phyloP scores from a whole-genome alignment of 768 basidiomycete species.

The Suillus hirtellus region DNA sequence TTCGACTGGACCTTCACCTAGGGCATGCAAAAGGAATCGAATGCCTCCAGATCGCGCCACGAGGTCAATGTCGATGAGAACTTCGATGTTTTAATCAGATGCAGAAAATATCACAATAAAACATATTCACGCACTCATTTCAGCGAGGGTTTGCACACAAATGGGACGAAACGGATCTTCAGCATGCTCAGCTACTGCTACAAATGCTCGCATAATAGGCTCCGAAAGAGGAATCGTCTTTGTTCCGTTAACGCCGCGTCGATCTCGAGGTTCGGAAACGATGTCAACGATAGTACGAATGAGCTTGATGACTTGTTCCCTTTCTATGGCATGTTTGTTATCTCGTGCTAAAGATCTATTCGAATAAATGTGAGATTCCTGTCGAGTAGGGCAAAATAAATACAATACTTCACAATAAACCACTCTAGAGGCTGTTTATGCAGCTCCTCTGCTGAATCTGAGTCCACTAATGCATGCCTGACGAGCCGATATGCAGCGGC shows the following conservation, averaged over 20 bases:
- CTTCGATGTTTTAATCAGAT: conserved; percentile 40
- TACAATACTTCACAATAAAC: conserved; percentile 83
- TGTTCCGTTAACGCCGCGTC: conserved; percentile 38
- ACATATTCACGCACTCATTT: conserved; percentile 65
- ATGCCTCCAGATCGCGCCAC: conserved; percentile 82
- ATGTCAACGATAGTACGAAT: conserved; percentile 82
- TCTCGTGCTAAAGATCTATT: conserved; percentile 82
- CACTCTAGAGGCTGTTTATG: conserved; percentile 74
- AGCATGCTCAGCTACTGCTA: conserved; percentile 88
- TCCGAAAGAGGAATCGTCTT: conserved; percentile 66
- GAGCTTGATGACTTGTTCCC: conserved; percentile 90
- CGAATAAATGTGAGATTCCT: conserved; percentile 15
- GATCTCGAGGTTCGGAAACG: conserved; percentile 56
- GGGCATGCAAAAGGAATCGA: conserved; percentile 78
- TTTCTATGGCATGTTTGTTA: conserved; percentile 78
- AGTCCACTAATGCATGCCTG: conserved; percentile 74
- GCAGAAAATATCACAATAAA: conserved; percentile 10
- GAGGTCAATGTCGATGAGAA: conserved; percentile 84
- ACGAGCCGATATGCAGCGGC: conserved; percentile 84
- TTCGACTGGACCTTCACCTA: conserved; percentile 89
- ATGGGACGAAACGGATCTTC: conserved; percentile 88
- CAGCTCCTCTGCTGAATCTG: conserved; percentile 65
- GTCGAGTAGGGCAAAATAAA: conserved; percentile 5
- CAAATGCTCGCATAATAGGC: conserved; percentile 81
- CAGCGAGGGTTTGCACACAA: conserved; percentile 84